A percentile compares a stretch with the other conserved stretches of the same genome.
Evolutionary conservation across 768 basidiomycete genomes (phyloP).

Genomic region (Tricholoma sp.): DNA sequence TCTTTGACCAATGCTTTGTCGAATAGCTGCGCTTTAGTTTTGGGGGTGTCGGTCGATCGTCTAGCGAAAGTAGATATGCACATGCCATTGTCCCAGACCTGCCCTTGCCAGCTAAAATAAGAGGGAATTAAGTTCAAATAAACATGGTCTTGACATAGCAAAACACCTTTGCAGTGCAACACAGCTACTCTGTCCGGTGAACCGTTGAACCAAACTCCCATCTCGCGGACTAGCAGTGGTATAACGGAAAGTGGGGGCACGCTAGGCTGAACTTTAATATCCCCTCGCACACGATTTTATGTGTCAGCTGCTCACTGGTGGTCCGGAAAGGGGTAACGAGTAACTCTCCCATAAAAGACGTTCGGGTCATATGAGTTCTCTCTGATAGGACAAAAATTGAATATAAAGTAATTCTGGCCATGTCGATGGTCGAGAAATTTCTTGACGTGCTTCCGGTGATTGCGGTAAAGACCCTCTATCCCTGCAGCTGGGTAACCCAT

Average conservation of each 20-base stretch:
- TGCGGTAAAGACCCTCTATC: slow-evolving; percentile 75
- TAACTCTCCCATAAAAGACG: slow-evolving; percentile 70
- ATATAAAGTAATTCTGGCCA: slow-evolving; percentile 77
- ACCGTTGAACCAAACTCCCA: slow-evolving; percentile 64
- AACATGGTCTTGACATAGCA: not conserved
- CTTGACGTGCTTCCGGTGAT: slow-evolving; percentile 68
- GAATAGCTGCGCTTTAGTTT: slow-evolving; percentile 41
- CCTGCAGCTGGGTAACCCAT: slow-evolving; percentile 86
- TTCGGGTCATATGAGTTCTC: slow-evolving; percentile 76
- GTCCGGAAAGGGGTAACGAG: slow-evolving; percentile 85
- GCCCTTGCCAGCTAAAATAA: slow-evolving; percentile 63
- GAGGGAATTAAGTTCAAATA: not conserved
- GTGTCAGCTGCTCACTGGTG: slow-evolving; percentile 59
- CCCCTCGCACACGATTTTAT: not conserved
- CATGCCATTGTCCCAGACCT: slow-evolving; percentile 85
- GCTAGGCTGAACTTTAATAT: slow-evolving; percentile 27
- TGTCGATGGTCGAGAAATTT: slow-evolving; percentile 71
- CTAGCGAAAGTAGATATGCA: slow-evolving; percentile 66
- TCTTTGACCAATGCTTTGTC: slow-evolving; percentile 42
- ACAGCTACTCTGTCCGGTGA: slow-evolving; percentile 68
- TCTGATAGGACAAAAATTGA: slow-evolving; percentile 79
- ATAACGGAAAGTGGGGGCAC: slow-evolving; percentile 76
- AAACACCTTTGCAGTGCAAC: slow-evolving; percentile 79
- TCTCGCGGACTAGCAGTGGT: slow-evolving; percentile 68
- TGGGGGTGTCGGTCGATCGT: slow-evolving; percentile 41